These are phyloP conservation scores for Pichia sp. DNA, from an alignment of 1,139 yeast species.

Conservation along the genomic window DNA sequence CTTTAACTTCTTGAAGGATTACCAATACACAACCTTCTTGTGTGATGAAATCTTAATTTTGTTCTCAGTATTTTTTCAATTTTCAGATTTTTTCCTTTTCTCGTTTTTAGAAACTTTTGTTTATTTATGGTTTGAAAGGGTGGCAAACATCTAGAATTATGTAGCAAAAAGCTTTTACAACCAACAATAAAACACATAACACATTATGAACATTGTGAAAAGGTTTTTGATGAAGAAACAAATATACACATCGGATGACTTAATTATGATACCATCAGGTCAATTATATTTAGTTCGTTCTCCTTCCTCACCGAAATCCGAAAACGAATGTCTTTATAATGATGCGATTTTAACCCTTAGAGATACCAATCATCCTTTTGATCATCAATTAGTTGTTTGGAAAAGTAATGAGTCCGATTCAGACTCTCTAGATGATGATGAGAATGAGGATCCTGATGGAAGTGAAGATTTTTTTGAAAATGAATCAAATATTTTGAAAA, in stretches of 20 bases:
- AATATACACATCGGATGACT: conserved; percentile 51
- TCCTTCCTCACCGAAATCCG: conserved; percentile 80
- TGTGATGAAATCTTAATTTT: too few relatives aligned
- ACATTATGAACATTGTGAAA: conserved; percentile 68
- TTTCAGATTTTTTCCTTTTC: neutral
- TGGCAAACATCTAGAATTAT: neutral
- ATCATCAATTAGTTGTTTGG: conserved; percentile 66
- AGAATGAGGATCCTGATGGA: conserved; percentile 49
- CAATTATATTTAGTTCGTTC: conserved; percentile 68
- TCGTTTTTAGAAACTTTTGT: neutral
- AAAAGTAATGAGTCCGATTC: conserved; percentile 50
- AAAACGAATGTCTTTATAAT: conserved; percentile 73
- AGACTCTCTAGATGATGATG: conserved; percentile 43
- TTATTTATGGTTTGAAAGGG: neutral
- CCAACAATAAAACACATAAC: too few relatives aligned
- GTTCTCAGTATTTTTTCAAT: neutral
- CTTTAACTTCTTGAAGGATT: too few relatives aligned
- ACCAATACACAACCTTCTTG: too few relatives aligned
- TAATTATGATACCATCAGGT: conserved; percentile 73
- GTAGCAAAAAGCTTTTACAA: neutral
- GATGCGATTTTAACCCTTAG: conserved; percentile 75
- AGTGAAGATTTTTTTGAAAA: conserved; percentile 43
- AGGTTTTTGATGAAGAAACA: conserved; percentile 44
- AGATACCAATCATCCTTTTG: conserved; percentile 58
- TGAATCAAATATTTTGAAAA: conserved; percentile 46